Base-by-base conservation (phyloP, 805 yeast genomes). In the Wickerhamomyces tratensis region DNA sequence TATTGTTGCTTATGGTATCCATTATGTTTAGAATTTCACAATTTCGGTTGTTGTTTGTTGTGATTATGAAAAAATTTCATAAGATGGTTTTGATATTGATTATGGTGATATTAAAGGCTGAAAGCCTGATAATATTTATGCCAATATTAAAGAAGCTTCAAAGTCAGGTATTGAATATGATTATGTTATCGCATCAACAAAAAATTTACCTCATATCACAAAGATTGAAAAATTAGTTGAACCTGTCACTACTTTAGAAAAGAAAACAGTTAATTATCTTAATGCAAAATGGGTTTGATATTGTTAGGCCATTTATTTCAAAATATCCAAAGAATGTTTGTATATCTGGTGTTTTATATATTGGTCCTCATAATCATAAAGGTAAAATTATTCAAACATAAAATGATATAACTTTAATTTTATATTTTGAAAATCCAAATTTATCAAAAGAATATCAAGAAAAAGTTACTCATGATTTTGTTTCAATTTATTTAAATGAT, bases 31-130 rank as follows among this genome's bases (percentile, higher is more conserved):
- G 0, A 59, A 65, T 37, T 68, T 76, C 9, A 65, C 66, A 25
- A 79, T 83, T 11, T 76, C 87, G 3, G 64, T 77, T 12, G 82
- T 82, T 6, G 71, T 80, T 5, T 71, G 93, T 55, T 73, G 86
- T 26, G 82, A 79, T 50, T 82, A 78, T 59, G 72, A 74, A 4
- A 59, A 57, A 33, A 79, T 82, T 31, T 46, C 51, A 25, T 57
- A 65, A 35, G 54, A 65, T 2, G 93, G 93, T 1, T 82, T 71
- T 57, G 65, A 67, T 33, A 59, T 67, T 33, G 83, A 79, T 48
- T 80, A 82, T 53, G 89, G 91, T 10, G 47, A 61, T 7, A 50
- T 79, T 36, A 53, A 62, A 14, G 52, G 59, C 35, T 83, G 81
- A 78, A 69, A 62, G 47, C 91, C 91, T 2, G 59, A 82, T 53